These are phyloP conservation scores for Cladophialophora carrionii DNA, from an alignment of 2,329 filamentous ascomycete species.

Conservation along the genomic window DNA sequence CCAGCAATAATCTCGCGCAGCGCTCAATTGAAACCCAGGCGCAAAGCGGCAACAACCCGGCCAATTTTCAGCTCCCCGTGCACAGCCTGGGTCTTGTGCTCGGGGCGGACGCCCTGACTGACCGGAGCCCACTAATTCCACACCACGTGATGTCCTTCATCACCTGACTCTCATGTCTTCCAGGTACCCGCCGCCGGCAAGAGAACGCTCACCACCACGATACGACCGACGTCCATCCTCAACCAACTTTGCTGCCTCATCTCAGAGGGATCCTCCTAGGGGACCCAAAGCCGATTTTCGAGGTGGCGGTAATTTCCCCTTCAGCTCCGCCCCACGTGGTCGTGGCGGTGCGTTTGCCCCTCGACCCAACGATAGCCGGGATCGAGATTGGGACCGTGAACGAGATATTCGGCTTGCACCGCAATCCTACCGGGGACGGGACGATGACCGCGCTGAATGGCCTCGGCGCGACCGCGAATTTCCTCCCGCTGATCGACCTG, in stretches of 20 bases:
- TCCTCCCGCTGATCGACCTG: slow-evolving; percentile 46
- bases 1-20: background rate
- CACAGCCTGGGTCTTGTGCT: slow-evolving; percentile 1
- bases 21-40: background rate
- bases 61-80: slow-evolving; percentile 6
- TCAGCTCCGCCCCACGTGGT: slow-evolving; percentile 46
- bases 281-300: slow-evolving; percentile 76
- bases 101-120: background rate
- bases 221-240: slow-evolving; percentile 73
- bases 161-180: slow-evolving; percentile 45
- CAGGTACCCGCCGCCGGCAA: slow-evolving; percentile 61
- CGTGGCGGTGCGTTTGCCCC: slow-evolving; percentile 60
- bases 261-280: slow-evolving; percentile 72
- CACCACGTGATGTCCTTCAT: slow-evolving; percentile 60
- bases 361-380: slow-evolving; percentile 56
- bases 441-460: slow-evolving; percentile 49
- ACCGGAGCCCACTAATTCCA: slow-evolving; percentile 42
- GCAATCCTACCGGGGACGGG: slow-evolving; percentile 46
- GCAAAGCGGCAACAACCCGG: slow-evolving; percentile 6
- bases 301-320: slow-evolving; percentile 53
- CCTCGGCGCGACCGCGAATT: slow-evolving; percentile 53
- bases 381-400: slow-evolving; percentile 45
- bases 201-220: slow-evolving; percentile 68
- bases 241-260: slow-evolving; percentile 48
- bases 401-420: slow-evolving; percentile 46